phyloP scores from a whole-genome alignment of 139 green algal genomes.

The Picochlorum sp. region DNA sequence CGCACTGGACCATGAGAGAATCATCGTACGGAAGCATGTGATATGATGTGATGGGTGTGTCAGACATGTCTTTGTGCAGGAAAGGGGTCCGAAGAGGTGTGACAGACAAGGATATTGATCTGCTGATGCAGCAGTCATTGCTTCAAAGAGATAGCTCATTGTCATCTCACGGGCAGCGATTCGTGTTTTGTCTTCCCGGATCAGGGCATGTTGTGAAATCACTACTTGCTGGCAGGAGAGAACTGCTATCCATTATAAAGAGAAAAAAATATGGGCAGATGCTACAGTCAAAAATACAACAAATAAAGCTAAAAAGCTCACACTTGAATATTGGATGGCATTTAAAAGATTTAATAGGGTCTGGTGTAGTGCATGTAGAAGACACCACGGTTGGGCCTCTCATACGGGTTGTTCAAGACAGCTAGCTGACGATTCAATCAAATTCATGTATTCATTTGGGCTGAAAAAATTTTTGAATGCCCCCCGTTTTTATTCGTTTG shows the following conservation, averaged over 20 bases:
- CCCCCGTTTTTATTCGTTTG: background rate
- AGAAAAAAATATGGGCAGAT: slow-evolving; percentile 30
- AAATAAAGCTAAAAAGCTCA: slow-evolving; percentile 24
- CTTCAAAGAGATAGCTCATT: no score
- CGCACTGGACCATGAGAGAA: background rate
- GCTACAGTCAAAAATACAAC: slow-evolving; percentile 32
- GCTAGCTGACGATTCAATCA: no score
- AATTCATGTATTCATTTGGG: no score
- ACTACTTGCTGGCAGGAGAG: slow-evolving; percentile 22
- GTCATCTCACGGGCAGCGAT: background rate
- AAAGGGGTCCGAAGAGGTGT: no score
- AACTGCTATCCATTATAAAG: slow-evolving; percentile 28
- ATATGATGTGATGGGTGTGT: background rate
- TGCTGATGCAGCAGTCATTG: no score
- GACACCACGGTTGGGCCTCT: slow-evolving; percentile 28
- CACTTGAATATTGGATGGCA: slow-evolving; percentile 34
- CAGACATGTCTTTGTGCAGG: no score
- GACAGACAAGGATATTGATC: no score
- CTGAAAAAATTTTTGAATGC: slow-evolving; percentile 1
- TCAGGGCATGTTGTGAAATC: slow-evolving; percentile 26
- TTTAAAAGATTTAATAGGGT: slow-evolving; percentile 34
- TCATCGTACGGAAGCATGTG: background rate
- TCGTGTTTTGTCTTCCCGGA: slow-evolving; percentile 30
- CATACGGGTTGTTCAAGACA: no score
- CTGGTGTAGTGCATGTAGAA: slow-evolving; percentile 3